Conservation (phyloP, 2,329 filamentous ascomycete genomes). For the Neofusicoccum sp. region DNA sequence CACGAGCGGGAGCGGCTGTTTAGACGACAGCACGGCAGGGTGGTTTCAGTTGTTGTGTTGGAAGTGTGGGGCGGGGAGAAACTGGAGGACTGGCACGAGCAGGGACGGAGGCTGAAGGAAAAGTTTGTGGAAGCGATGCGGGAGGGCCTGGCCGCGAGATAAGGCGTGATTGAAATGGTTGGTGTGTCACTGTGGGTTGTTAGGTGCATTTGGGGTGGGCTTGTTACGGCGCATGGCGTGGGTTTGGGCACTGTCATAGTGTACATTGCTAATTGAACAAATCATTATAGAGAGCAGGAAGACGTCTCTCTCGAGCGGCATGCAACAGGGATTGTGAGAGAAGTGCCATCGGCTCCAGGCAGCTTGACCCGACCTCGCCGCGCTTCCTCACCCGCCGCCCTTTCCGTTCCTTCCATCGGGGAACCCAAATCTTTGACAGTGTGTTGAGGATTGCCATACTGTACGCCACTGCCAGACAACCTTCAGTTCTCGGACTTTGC, state of each 20-base stretch:
- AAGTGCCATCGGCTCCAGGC: too few relatives aligned
- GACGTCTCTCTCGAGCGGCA: too few relatives aligned
- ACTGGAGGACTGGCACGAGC: background rate
- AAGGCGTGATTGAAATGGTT: background rate
- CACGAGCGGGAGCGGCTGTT: background rate
- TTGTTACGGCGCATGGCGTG: too few relatives aligned
- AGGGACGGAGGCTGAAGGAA: background rate
- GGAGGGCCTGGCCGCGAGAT: background rate
- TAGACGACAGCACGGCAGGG: background rate
- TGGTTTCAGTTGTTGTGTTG: background rate
- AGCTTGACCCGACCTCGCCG: too few relatives aligned
- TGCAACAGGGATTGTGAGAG: too few relatives aligned
- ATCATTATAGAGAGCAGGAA: too few relatives aligned
- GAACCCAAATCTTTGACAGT: too few relatives aligned
- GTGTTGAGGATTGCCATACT: background rate
- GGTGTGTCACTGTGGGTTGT: background rate
- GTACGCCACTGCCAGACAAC: background rate
- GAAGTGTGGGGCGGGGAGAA: background rate
- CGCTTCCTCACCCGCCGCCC: too few relatives aligned
- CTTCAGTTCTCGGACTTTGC: background rate
- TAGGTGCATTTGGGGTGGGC: too few relatives aligned
- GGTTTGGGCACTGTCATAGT: too few relatives aligned
- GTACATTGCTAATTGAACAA: too few relatives aligned
- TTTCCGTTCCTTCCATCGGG: too few relatives aligned
- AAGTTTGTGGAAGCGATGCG: background rate